These are phyloP conservation scores for Alternaria conjuncta DNA, from an alignment of 2,329 filamentous ascomycete genomes.

Conservation along the genomic window DNA sequence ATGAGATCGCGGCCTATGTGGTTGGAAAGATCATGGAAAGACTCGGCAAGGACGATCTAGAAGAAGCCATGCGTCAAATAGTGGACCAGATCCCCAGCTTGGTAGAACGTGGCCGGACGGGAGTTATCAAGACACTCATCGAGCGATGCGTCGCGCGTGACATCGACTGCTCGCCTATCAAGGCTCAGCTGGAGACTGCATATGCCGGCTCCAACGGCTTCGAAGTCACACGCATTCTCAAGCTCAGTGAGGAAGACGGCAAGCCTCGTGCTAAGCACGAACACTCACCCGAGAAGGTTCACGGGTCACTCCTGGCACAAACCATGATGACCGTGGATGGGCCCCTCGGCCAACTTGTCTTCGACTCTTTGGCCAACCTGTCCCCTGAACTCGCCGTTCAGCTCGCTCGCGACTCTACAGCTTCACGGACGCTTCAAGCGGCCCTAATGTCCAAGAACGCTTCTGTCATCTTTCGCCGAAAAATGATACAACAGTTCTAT, in stretches of 20 bases:
- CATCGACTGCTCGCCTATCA: constrained; percentile 63
- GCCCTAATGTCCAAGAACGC: constrained; percentile 63
- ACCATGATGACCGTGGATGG: constrained; percentile 79
- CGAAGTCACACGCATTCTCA: constrained; percentile 66
- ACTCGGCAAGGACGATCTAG: constrained; percentile 83
- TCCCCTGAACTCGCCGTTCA: constrained; percentile 60
- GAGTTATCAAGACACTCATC: constrained; percentile 80
- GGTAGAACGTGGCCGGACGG: constrained; percentile 75
- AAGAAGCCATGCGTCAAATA: constrained; percentile 73
- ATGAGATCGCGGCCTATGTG: constrained; percentile 89
- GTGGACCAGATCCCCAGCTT: constrained; percentile 74
- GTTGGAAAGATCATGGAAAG: constrained; percentile 83
- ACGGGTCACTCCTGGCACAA: constrained; percentile 83
- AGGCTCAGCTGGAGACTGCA: constrained; percentile 63
- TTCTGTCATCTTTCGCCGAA: constrained; percentile 64
- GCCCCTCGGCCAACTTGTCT: constrained; percentile 71
- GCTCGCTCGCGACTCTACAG: constrained; percentile 67
- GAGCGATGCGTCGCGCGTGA: constrained; percentile 78
- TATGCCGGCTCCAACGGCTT: constrained; percentile 59
- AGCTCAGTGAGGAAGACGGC: constrained; percentile 57
- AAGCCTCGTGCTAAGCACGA: constrained; percentile 38
- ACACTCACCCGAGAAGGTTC: constrained; percentile 64
- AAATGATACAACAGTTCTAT: constrained; percentile 68
- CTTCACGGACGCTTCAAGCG: constrained; percentile 69
- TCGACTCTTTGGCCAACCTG: constrained; percentile 62